These are phyloP conservation scores for Chlamydomonas sphaeroides DNA, from an alignment of 139 green algal genomes.

Conservation along the genomic window DNA sequence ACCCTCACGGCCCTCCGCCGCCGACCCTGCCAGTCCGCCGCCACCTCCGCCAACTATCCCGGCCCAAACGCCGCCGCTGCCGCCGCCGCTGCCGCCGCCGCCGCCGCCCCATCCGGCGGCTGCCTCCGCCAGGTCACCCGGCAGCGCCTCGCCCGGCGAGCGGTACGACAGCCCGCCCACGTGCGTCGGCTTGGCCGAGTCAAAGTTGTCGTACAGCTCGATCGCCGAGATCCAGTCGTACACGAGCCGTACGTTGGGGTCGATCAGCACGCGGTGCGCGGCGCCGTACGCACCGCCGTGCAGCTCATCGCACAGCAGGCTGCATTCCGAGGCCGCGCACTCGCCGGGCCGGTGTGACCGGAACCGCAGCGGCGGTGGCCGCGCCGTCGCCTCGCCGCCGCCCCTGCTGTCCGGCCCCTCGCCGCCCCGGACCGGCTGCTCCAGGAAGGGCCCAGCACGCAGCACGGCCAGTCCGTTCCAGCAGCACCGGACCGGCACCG, in stretches of 20 bases:
- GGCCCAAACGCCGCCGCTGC: neutral
- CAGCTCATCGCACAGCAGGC: constrained; percentile 70
- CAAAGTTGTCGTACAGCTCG: neutral
- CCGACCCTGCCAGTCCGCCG: too few species aligned
- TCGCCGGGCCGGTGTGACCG: constrained; percentile 39
- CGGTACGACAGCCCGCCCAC: neutral
- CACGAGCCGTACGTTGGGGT: constrained; percentile 62
- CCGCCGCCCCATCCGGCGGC: too few species aligned
- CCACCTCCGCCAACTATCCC: too few species aligned
- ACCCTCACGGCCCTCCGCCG: neutral
- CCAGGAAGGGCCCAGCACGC: constrained; percentile 54
- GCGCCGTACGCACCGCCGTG: constrained; percentile 46
- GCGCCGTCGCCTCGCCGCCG: neutral
- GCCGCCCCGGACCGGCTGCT: too few species aligned
- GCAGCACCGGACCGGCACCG: constrained; percentile 68
- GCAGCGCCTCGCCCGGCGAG: neutral
- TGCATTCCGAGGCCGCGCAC: constrained; percentile 68
- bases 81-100: neutral
- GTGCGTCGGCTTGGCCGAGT: neutral
- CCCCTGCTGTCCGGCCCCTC: too few species aligned
- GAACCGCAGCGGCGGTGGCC: constrained; percentile 3
- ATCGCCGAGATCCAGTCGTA: constrained; percentile 33
- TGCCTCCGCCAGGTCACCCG: too few species aligned
- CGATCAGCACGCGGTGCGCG: constrained; percentile 61
- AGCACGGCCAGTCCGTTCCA: constrained; percentile 74